Conservation (phyloP, 1,284 basidiomycete species). For the Vanrija sp. region DNA sequence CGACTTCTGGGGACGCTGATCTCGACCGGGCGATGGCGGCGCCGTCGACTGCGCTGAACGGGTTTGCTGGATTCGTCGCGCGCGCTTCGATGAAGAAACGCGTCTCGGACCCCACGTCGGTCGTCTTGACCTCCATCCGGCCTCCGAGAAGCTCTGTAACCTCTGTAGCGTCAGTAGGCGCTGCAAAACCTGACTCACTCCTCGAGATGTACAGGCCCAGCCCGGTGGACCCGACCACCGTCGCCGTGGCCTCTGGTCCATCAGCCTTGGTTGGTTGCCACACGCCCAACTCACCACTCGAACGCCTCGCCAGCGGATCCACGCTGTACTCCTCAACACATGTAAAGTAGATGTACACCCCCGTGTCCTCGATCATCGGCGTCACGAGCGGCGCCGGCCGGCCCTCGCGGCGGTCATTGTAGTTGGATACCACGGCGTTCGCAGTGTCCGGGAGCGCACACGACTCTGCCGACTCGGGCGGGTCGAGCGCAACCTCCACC, state of each 20-base stretch:
- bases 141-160: constrained; percentile 35
- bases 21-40: no score
- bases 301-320: no score
- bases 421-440: no score
- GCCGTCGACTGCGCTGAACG: no score
- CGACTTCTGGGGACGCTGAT: no score
- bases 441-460: no score
- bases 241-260: not conserved
- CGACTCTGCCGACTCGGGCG: no score
- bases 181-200: constrained; percentile 9
- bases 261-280: no score
- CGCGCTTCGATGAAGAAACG: constrained; percentile 33
- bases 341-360: constrained; percentile 40
- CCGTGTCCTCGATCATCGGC: constrained; percentile 21
- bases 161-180: constrained; percentile 10
- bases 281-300: no score
- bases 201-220: constrained; percentile 36
- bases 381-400: no score
- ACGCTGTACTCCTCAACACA: constrained; percentile 7
- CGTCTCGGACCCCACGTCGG: constrained; percentile 50
- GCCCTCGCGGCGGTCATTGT: no score
- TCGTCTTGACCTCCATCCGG: constrained; percentile 28
- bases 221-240: constrained; percentile 39
- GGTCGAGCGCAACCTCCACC: no score
- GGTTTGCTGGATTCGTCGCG: not conserved